phyloP scores from a whole-genome alignment of 495 filamentous ascomycete genomes.

The Xylaria telfairii region DNA sequence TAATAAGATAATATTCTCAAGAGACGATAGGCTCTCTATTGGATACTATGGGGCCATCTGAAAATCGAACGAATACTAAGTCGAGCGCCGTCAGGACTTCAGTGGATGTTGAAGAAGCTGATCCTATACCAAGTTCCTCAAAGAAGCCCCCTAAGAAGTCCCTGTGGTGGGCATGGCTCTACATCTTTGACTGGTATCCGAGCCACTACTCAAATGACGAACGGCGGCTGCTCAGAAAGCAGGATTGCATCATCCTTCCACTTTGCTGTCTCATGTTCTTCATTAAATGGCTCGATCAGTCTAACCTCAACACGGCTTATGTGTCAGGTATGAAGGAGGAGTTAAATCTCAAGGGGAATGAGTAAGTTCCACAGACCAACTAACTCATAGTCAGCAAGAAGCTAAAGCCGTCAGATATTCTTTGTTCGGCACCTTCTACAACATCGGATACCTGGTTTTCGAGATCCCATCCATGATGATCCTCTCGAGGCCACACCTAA shows the following conservation, averaged over 20 bases:
- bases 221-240: background rate
- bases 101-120: background rate
- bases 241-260: background rate
- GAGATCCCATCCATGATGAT: background rate
- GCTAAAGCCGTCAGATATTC: background rate
- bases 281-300: conserved; percentile 1
- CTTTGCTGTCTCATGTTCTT: background rate
- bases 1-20: background rate
- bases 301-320: background rate
- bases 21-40: background rate
- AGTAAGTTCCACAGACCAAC: background rate
- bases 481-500: background rate
- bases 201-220: background rate
- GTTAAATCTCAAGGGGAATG: background rate
- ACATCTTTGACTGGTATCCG: background rate
- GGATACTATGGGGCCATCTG: background rate
- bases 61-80: background rate
- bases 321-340: conserved; percentile 1
- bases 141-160: background rate
- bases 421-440: conserved; percentile 1
- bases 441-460: background rate
- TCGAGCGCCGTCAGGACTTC: background rate
- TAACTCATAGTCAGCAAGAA: background rate
- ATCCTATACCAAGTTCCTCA: background rate
- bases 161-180: conserved; percentile 1